Percentiles rank a stretch among this genome's conserved stretches.
Evolutionary conservation across 225 moss, liverwort and hornwort species (phyloP).

Genomic region (Bryum argenteum): DNA sequence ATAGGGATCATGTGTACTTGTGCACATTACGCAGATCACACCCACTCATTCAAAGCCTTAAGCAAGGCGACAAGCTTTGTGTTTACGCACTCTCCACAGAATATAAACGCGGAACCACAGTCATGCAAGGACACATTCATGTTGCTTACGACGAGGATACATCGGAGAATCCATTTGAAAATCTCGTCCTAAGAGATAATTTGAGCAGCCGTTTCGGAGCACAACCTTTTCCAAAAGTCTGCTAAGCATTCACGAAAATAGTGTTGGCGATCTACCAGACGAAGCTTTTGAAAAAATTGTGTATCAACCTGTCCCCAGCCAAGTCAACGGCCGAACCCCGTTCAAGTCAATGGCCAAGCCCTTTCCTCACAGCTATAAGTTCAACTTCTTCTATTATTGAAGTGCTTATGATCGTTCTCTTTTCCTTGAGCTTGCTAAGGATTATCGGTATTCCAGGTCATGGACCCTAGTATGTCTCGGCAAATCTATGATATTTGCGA

Average conservation of each 20-base stretch:
- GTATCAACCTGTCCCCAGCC: neutral
- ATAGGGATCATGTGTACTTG: conserved; percentile 36
- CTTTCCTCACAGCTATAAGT: accelerated
- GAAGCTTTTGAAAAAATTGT: neutral
- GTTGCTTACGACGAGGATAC: no score
- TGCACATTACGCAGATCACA: conserved; percentile 36
- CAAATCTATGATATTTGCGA: neutral
- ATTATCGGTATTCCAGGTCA: neutral
- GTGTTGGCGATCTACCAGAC: neutral
- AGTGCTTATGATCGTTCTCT: no score
- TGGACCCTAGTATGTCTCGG: accelerated
- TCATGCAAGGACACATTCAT: conserved; percentile 32
- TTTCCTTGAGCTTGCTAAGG: no score
- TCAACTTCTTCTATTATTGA: no score
- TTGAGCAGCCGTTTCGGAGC: conserved; percentile 13
- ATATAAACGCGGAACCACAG: conserved; percentile 13
- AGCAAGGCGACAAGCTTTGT: conserved; percentile 25
- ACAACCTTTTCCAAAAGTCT: neutral
- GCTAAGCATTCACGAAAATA: no score
- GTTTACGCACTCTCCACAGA: conserved; percentile 21
- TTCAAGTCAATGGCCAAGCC: neutral
- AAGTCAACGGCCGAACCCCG: no score
- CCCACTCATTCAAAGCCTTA: conserved; percentile 19
- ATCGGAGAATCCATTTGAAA: neutral
- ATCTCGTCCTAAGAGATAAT: neutral